phyloP scores from a whole-genome alignment of 1,139 yeast genomes.

The Magnusiomyces fungicola region DNA sequence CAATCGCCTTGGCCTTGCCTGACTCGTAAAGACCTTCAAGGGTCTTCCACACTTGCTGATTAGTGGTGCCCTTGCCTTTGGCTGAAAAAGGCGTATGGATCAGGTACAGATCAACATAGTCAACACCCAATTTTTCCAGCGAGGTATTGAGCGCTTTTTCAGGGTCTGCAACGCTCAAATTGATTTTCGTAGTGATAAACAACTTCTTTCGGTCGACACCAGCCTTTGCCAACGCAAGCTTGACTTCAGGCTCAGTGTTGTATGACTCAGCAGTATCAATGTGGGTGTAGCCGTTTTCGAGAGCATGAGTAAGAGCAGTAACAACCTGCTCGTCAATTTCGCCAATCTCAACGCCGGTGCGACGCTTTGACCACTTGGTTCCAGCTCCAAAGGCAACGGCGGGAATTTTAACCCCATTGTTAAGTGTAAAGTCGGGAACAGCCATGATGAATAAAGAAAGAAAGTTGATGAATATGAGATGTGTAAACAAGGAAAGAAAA shows the following conservation, averaged over 20 bases:
- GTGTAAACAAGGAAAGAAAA: too few species aligned
- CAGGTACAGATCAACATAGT: constrained; percentile 63
- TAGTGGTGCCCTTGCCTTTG: constrained; percentile 38
- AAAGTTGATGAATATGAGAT: too few species aligned
- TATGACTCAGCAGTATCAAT: constrained; percentile 62
- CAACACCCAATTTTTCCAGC: constrained; percentile 44
- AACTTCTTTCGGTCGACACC: constrained; percentile 41
- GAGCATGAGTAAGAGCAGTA: constrained; percentile 42
- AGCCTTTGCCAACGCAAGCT: constrained; percentile 42
- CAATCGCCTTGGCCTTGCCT: constrained; percentile 51
- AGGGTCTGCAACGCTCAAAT: constrained; percentile 38
- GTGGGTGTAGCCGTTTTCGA: constrained; percentile 46
- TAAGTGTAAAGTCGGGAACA: constrained; percentile 23
- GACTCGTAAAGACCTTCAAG: constrained; percentile 41
- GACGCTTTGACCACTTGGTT: constrained; percentile 47
- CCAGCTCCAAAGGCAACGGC: constrained; percentile 54
- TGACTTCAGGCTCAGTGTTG: constrained; percentile 54
- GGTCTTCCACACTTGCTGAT: constrained; percentile 50
- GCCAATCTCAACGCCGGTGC: constrained; percentile 27
- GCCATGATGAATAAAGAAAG: constrained; percentile 12
- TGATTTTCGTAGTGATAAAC: constrained; percentile 45
- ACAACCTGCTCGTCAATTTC: constrained; percentile 33
- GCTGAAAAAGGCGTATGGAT: constrained; percentile 56
- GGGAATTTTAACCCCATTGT: constrained; percentile 34
- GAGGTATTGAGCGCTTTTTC: constrained; percentile 44